phyloP scores from a whole-genome alignment of 768 basidiomycete species.

The Leccinum fibrillosum region DNA sequence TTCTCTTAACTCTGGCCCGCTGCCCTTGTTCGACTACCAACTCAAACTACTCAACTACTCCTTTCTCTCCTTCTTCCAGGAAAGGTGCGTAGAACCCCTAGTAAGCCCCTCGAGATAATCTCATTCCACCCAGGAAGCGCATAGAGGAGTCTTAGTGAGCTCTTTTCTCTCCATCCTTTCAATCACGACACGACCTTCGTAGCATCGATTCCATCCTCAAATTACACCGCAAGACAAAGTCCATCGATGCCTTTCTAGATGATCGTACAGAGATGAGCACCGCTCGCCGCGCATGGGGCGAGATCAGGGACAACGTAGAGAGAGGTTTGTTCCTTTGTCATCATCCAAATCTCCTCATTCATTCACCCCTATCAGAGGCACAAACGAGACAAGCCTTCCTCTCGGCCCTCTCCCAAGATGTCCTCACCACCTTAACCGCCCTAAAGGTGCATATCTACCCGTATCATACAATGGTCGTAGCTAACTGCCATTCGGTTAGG shows the following conservation, averaged over 20 bases:
- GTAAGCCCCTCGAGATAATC: conserved; percentile 15
- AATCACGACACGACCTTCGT: conserved; percentile 8
- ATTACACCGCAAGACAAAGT: conserved; percentile 68
- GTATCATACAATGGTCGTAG: background rate
- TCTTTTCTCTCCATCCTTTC: background rate
- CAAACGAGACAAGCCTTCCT: conserved; percentile 81
- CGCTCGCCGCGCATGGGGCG: conserved; percentile 73
- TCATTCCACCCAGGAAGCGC: conserved; percentile 50
- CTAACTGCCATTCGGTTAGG: conserved; percentile 40
- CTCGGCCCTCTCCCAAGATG: conserved; percentile 63
- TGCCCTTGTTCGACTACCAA: conserved; percentile 70
- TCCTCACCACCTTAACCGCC: conserved; percentile 63
- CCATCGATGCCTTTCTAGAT: conserved; percentile 69
- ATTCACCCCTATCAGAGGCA: conserved; percentile 52
- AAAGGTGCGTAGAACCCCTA: conserved; percentile 51
- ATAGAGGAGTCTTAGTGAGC: conserved; percentile 85
- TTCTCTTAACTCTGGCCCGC: conserved; percentile 43
- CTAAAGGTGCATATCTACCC: conserved; percentile 51
- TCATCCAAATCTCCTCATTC: background rate
- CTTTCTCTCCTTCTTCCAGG: conserved; percentile 81
- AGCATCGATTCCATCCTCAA: conserved; percentile 75
- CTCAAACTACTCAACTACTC: conserved; percentile 65
- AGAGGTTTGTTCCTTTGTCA: conserved; percentile 48
- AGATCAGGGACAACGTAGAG: conserved; percentile 83
- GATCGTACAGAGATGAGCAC: conserved; percentile 65